Evolutionary conservation across 768 basidiomycete genomes (phyloP).

Genomic region (Xerocomus brunneocitrinus): DNA sequence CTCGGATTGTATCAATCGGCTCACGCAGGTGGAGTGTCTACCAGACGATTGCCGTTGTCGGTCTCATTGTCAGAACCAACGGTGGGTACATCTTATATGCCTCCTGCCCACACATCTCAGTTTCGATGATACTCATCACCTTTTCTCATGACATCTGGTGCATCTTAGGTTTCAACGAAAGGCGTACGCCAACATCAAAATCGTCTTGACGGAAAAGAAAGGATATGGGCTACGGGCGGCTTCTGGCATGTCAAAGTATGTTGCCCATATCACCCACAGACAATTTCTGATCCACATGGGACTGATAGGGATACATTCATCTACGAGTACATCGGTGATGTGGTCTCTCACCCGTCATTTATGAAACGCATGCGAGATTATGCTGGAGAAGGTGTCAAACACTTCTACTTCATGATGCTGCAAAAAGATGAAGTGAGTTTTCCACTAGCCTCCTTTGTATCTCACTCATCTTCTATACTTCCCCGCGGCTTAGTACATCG

Average conservation of each 20-base stretch:
- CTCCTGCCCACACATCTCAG: background rate
- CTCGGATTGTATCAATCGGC: constrained; percentile 94
- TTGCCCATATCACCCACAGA: constrained; percentile 4
- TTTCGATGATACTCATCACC: background rate
- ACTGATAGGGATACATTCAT: constrained; percentile 77
- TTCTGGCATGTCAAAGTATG: constrained; percentile 59
- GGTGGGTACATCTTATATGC: constrained; percentile 45
- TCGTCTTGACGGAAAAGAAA: constrained; percentile 93
- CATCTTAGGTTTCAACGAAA: constrained; percentile 74
- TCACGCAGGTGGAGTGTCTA: constrained; percentile 97
- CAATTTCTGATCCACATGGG: constrained; percentile 7
- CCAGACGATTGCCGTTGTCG: constrained; percentile 83
- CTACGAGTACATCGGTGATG: constrained; percentile 97
- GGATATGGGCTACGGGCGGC: constrained; percentile 89
- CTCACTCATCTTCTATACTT: background rate
- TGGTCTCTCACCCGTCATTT: constrained; percentile 82
- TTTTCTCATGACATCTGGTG: background rate
- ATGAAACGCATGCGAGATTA: constrained; percentile 93
- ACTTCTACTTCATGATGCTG: constrained; percentile 99
- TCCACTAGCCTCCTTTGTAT: background rate
- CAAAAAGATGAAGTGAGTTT: constrained; percentile 88
- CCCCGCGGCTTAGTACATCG: constrained; percentile 67
- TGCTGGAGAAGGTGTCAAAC: constrained; percentile 85
- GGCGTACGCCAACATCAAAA: constrained; percentile 81
- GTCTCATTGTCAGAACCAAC: constrained; percentile 83